Percentiles rank a stretch among this genome's conserved stretches.
Conservation (phyloP, 164 flowering plant genomes). For the Vitis cinerea region DNA sequence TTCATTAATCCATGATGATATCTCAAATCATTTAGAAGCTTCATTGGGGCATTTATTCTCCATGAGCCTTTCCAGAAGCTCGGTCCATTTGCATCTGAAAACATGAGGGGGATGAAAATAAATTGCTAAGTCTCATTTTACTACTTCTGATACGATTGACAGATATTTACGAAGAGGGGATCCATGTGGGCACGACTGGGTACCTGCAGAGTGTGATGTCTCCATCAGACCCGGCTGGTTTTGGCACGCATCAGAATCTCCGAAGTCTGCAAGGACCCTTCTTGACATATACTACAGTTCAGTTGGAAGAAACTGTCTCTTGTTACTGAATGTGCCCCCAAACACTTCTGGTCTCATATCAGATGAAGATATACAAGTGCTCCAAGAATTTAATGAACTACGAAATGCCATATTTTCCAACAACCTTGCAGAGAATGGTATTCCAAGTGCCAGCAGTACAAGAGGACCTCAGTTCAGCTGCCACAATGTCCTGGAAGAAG, state of each 20-base stretch:
- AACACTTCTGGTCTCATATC: slow-evolving; percentile 93
- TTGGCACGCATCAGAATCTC: slow-evolving; percentile 86
- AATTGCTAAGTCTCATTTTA: background rate
- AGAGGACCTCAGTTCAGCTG: slow-evolving; percentile 60
- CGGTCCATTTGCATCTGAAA: background rate
- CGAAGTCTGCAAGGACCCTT: slow-evolving; percentile 74
- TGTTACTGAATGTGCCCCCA: slow-evolving; percentile 89
- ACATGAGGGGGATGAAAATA: background rate
- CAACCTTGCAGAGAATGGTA: slow-evolving; percentile 61
- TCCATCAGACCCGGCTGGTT: slow-evolving; percentile 99
- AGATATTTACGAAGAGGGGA: slow-evolving; percentile 80
- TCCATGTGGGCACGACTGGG: slow-evolving; percentile 82
- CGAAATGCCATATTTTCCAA: slow-evolving; percentile 62
- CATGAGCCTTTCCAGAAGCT: background rate
- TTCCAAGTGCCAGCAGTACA: slow-evolving; percentile 57
- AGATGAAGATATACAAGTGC: slow-evolving; percentile 72
- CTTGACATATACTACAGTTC: slow-evolving; percentile 90
- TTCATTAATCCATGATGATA: background rate
- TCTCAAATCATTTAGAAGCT: background rate
- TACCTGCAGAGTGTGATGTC: slow-evolving; percentile 96
- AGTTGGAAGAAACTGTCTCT: slow-evolving; percentile 81
- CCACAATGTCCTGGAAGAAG: slow-evolving; percentile 51
- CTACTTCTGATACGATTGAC: background rate
- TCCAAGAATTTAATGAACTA: slow-evolving; percentile 61
- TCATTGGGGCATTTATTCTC: background rate